Base-by-base conservation (phyloP, 2,329 filamentous ascomycete genomes). In the Claviceps fusiformis region DNA sequence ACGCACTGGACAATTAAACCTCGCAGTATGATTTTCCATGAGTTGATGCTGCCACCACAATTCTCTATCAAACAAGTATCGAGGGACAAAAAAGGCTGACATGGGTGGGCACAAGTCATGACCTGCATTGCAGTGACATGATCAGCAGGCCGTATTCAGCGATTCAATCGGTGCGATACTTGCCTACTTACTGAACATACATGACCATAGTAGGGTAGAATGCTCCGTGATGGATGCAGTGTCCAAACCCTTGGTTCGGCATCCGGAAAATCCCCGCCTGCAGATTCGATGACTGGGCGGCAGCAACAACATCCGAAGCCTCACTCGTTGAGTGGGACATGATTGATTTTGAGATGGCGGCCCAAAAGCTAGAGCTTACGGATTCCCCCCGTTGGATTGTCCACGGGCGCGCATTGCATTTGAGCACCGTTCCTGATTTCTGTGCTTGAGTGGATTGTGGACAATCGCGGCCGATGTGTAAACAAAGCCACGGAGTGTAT, bases 291-390 rank as follows among this genome's bases (percentile, higher is more conserved):
- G 49, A 44, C 54, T 52, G 54, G 49, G 44, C 37, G n/a, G 27
- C 49, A 51, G n/a, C 46, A 24, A 8, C 37, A 24, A n/a, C 49
- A 51, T 27, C 46, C 10, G 37, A 27, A 33, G 37, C 44, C 51
- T 53, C 51, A 52, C n/a, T 45, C 43, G 31, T 43, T 31, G 6
- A 33, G 29, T 27, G 35, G 10, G 24, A 31, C 8, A 33, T 3
- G 15, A 45, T 37, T 31, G 31, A 11, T n/a, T 15, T 17, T 27
- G 43, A 19, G 24, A 53, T 56, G 46, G 54, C 43, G 50, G 54
- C 54, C 54, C 54, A 55, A 55, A 37, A 37, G 33, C 33, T 17
- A 43, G 54, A 55, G 19, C 19, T 19, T 19, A 19, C 19, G 19
- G 19, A 19, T 19, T 19, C 19, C 19, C 19, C 19, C 19, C 19